Evolutionary conservation across 345 rosid genomes (phyloP), one percentile per base, ranked within the genome.

Genomic region (Citropsis articulata): DNA sequence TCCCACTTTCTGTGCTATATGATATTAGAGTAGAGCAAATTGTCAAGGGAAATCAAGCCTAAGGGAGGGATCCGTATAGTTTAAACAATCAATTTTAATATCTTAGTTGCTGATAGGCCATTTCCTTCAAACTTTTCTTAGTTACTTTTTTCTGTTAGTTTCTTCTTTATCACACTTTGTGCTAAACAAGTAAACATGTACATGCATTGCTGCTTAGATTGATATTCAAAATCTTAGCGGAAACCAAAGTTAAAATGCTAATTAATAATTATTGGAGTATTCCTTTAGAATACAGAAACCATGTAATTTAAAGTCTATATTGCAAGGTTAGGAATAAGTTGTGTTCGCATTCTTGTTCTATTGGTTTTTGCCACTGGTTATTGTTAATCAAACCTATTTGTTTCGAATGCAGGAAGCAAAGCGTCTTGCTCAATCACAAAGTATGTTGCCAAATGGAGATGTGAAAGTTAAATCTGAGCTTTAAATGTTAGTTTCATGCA

Each of bases 361-460:
- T 50, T 66, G 27, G 30, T n/a, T 69, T 56, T 33, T 22, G 33
- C 18, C 6, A 7, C 48, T 63, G 36, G 62, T 31, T 38, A 4
- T 30, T 18, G 5, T 35, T 64, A 72, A 27, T 55, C 82, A 57
- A 40, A 36, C 60, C 27, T 69, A 18, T 28, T 82, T 33, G 27
- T 42, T 0, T 80, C 13, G 16, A 22, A 75, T 88, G 72, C 91
- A 95, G 99, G 99, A 94, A 84, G 75, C 88, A 12, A 96, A 91
- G 81, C 87, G 94, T 75, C 84, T 86, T 82, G 92, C 94, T 7
- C 97, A 92, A 69, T 84, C 91, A 8, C 98, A 92, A 82, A 90
- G 84, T 77, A 81, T 82, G 55, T 87, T 94, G 73, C 96, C 97
- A 57, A 93, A 95, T 85, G 98, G 99, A 76, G 98, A 95, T 75